Percentiles rank a stretch among this genome's conserved stretches.
Conservation (phyloP, 331 rosid genomes). For the Cucumis variabilis region DNA sequence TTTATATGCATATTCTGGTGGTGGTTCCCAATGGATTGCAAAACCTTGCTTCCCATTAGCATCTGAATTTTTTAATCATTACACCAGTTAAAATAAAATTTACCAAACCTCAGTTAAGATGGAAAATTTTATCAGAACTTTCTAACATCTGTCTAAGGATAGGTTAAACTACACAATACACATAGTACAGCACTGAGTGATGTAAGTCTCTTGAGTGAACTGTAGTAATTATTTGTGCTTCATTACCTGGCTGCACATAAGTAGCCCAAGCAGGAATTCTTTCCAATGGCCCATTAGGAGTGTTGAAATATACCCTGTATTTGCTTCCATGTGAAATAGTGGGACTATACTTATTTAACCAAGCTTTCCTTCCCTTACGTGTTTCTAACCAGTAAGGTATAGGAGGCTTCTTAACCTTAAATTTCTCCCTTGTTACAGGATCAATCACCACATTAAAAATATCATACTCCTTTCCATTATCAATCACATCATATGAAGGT, state of each 20-base stretch:
- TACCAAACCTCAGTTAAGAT: not conserved
- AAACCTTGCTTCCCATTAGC: slow-evolving; percentile 77
- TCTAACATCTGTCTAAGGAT: not conserved
- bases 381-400: slow-evolving; percentile 87
- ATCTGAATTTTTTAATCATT: slow-evolving; percentile 48
- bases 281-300: slow-evolving; percentile 93
- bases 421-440: slow-evolving; percentile 69
- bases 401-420: slow-evolving; percentile 75
- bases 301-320: slow-evolving; percentile 94
- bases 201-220: not conserved
- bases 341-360: slow-evolving; percentile 88
- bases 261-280: slow-evolving; percentile 99
- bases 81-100: slow-evolving; percentile 22
- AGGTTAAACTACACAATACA: not conserved
- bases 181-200: not conserved
- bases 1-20: slow-evolving; percentile 80
- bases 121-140: not conserved
- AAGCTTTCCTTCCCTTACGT: slow-evolving; percentile 95
- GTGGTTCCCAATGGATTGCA: slow-evolving; percentile 98
- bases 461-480: slow-evolving; percentile 85
- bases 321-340: slow-evolving; percentile 93
- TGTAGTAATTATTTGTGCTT: not conserved
- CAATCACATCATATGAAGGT: slow-evolving; percentile 75
- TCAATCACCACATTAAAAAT: slow-evolving; percentile 68
- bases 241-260: slow-evolving; percentile 87